A percentile compares a stretch with the other conserved stretches of the same genome.
Conservation (phyloP, 73 alveolate species). For the Tetrahymena borealis region DNA sequence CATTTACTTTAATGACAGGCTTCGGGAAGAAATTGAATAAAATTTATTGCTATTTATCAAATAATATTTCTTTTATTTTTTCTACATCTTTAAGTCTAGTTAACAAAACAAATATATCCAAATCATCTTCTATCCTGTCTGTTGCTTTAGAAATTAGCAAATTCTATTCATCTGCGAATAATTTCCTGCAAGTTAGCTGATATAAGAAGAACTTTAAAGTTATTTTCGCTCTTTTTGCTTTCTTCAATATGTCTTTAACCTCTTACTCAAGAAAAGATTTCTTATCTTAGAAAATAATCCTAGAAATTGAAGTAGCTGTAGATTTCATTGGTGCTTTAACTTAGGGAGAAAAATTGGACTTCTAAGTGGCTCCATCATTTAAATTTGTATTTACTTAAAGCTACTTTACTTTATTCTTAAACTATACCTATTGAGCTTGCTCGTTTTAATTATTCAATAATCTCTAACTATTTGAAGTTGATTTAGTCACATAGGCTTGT, state of each 20-base stretch:
- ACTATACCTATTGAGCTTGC: no score
- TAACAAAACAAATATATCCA: neutral
- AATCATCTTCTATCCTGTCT: neutral
- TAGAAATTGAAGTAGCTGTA: no score
- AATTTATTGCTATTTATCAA: neutral
- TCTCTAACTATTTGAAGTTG: no score
- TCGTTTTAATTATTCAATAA: no score
- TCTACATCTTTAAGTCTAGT: neutral
- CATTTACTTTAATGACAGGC: neutral
- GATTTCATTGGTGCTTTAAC: no score
- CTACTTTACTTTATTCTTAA: no score
- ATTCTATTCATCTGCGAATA: neutral
- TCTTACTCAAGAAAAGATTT: neutral
- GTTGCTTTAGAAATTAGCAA: neutral
- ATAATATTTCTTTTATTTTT: neutral
- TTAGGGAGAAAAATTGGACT: no score
- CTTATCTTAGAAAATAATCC: no score
- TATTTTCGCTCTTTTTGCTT: neutral
- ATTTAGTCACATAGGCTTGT: no score
- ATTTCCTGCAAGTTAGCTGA: neutral
- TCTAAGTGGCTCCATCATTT: no score
- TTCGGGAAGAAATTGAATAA: neutral
- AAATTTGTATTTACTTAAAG: no score
- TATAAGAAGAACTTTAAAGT: neutral
- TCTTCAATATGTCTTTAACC: neutral